These are phyloP conservation scores for Penicillium sp. DNA, from an alignment of 2,329 filamentous ascomycete genomes.

Conservation along the genomic window DNA sequence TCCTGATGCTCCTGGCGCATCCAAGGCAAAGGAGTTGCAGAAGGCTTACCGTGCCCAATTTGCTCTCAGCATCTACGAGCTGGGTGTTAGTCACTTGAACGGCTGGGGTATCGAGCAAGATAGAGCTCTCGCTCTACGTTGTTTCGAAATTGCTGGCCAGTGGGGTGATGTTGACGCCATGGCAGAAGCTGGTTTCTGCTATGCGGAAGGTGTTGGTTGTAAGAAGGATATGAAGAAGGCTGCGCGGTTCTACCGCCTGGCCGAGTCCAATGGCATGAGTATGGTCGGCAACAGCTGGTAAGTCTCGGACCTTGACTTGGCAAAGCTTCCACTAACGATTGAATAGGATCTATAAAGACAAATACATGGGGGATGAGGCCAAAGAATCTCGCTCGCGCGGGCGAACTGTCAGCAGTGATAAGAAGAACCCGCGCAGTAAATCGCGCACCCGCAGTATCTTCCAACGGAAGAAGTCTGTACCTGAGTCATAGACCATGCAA, in stretches of 20 bases:
- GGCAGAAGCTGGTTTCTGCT: slow-evolving; percentile 93
- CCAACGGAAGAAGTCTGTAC: slow-evolving; percentile 55
- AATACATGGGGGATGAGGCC: slow-evolving; percentile 72
- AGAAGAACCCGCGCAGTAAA: slow-evolving; percentile 73
- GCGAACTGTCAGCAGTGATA: slow-evolving; percentile 49
- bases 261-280: slow-evolving; percentile 89
- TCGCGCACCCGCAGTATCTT: slow-evolving; percentile 75
- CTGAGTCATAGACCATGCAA: slow-evolving; percentile 26
- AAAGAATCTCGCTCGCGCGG: slow-evolving; percentile 30
- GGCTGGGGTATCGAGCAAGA: slow-evolving; percentile 97
- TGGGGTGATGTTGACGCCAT: slow-evolving; percentile 97
- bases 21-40: slow-evolving; percentile 61
- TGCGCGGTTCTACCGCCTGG: slow-evolving; percentile 83
- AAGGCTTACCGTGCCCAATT: slow-evolving; percentile 90
- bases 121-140: slow-evolving; percentile 79
- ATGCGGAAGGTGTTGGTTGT: slow-evolving; percentile 86
- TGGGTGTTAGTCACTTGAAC: slow-evolving; percentile 96
- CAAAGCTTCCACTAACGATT: not conserved
- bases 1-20: slow-evolving; percentile 51
- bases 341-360: slow-evolving; percentile 89
- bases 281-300: slow-evolving; percentile 99
- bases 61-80: slow-evolving; percentile 90
- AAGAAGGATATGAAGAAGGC: slow-evolving; percentile 97
- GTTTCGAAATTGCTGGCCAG: slow-evolving; percentile 91
- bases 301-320: slow-evolving; percentile 39